A percentile compares a stretch with the other conserved stretches of the same genome.
These are phyloP conservation scores for Penicillium freii DNA, from an alignment of 2,329 filamentous ascomycete genomes.

Conservation along the genomic window DNA sequence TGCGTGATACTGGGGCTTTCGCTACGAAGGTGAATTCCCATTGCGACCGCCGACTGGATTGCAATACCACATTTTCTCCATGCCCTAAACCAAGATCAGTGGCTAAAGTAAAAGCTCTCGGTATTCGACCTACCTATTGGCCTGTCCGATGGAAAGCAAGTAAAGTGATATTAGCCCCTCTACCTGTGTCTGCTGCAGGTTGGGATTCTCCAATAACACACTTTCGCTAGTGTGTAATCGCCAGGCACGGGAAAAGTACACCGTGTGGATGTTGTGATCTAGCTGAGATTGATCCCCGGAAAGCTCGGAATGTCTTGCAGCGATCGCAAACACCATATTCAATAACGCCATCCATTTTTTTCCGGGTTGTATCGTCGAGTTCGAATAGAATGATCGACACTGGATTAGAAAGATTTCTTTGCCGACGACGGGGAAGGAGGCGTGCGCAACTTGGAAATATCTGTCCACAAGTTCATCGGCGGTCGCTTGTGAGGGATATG, in stretches of 20 bases:
- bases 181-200: constrained; percentile 47
- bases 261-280: constrained; percentile 34
- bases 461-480: constrained; percentile 42
- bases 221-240: constrained; percentile 38
- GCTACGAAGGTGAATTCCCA: constrained; percentile 8
- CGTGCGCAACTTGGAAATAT: constrained; percentile 44
- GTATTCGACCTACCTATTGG: constrained; percentile 37
- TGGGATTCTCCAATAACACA: constrained; percentile 41
- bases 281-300: constrained; percentile 26
- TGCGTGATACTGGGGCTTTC: neutral
- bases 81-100: constrained; percentile 2
- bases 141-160: constrained; percentile 40
- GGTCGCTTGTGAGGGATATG: constrained; percentile 35
- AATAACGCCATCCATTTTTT: constrained; percentile 44
- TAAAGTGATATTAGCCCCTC: constrained; percentile 44
- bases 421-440: constrained; percentile 44
- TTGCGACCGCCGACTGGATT: constrained; percentile 7
- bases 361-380: constrained; percentile 34
- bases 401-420: constrained; percentile 40
- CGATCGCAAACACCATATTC: constrained; percentile 47
- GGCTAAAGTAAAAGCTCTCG: neutral
- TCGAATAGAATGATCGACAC: constrained; percentile 38
- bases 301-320: constrained; percentile 37
- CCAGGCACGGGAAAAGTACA: constrained; percentile 46
- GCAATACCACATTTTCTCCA: constrained; percentile 10